Base-by-base conservation (phyloP, 768 basidiomycete species). In the Kwoniella newhampshirensis region DNA sequence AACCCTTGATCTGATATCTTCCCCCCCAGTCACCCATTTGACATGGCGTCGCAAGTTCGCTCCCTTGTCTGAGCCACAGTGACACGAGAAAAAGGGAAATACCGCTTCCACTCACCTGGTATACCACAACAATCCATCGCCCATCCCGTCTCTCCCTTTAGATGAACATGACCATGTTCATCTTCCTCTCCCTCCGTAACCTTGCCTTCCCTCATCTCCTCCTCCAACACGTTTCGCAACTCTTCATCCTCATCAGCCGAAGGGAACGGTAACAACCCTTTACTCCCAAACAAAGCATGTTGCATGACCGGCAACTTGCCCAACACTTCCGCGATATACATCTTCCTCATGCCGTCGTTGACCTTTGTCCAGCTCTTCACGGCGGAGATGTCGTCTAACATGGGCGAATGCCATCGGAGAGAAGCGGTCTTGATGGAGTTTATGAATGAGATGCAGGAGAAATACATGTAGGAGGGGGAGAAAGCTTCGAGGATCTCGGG, bases 361-460 rank as follows among this genome's bases (percentile, higher is more conserved):
- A 97, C 91, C 75, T 96, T 98, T 68, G 90, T 88, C 94, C 94
- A 98, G 0, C 75, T 77, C 64, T 79, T 79, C 65, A 80, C 91
- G 0, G 87, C 91, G 0, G 91, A 93, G 53, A 98, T 98, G 70
- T 98, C 94, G 75, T 97, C 91, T 6, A 99, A 83, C 94, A 99
- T 98, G 1, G 94, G 94, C 0, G 91, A 96, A 78, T 99, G 94
- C 94, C 94, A 99, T 49, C 91, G 83, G 0, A 98, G 81, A 0
- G 92, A 92, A 0, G 93, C 92, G 0, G 92, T 91, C 74, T 98
- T 98, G 63, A 97, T 90, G 2, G 90, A 91, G 77, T 96, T 96
- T 79, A 93, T 93, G 77, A 97, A 98, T 36, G 84, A 81, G 63
- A 99, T 93, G 77, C 93, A 97, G 0, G 91, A 87, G 68, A 97